Evolutionary conservation across 2,329 filamentous ascomycete genomes (phyloP).

Genomic region (Polytolypa hystricis): DNA sequence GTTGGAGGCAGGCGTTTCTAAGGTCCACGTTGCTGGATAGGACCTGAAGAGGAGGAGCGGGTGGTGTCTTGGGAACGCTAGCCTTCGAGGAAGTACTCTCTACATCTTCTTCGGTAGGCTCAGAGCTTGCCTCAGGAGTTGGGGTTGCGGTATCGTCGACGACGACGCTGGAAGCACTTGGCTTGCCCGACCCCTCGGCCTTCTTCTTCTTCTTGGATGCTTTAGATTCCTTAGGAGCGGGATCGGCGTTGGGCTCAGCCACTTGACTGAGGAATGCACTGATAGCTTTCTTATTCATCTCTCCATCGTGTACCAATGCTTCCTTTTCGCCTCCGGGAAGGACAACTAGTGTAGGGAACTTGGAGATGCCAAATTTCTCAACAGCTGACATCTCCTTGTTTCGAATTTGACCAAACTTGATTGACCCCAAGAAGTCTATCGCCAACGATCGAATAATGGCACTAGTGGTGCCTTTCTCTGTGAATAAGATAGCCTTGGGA

Average conservation of each 20-base stretch:
- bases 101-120: constrained; percentile 16
- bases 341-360: constrained; percentile 72
- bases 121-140: constrained; percentile 35
- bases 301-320: constrained; percentile 63
- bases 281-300: constrained; percentile 74
- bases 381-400: constrained; percentile 65
- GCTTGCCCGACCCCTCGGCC: constrained; percentile 15
- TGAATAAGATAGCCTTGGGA: constrained; percentile 84
- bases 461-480: constrained; percentile 81
- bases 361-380: constrained; percentile 61
- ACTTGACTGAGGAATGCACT: constrained; percentile 71
- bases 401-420: constrained; percentile 72
- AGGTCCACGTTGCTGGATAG: constrained; percentile 55
- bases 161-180: constrained; percentile 35
- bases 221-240: constrained; percentile 38
- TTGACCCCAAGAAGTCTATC: constrained; percentile 75
- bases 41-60: constrained; percentile 52
- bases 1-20: constrained; percentile 58
- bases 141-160: constrained; percentile 42
- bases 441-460: constrained; percentile 73
- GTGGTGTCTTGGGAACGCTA: constrained; percentile 39
- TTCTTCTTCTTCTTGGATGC: constrained; percentile 18
- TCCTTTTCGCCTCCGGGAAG: constrained; percentile 61
- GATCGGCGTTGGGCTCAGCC: constrained; percentile 68
- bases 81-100: constrained; percentile 4